Percentiles rank a stretch among this genome's conserved stretches.
These are phyloP conservation scores for Penicillium sp. DNA, from an alignment of 2,329 filamentous ascomycete species.

Conservation along the genomic window DNA sequence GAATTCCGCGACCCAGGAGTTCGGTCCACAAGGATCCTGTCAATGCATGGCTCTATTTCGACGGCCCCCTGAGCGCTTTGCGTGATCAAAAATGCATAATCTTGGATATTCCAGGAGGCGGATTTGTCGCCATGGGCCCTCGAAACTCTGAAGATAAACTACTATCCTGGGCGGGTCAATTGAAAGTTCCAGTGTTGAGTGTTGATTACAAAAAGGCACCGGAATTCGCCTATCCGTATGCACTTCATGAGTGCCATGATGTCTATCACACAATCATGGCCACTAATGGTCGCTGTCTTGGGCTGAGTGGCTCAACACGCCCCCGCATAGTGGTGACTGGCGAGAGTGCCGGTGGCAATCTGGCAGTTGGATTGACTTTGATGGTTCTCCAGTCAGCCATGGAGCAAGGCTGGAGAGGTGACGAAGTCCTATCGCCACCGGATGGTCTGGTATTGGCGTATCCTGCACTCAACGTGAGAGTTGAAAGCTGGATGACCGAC, in stretches of 20 bases:
- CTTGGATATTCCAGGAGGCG: constrained; percentile 89
- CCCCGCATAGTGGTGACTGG: constrained; percentile 76
- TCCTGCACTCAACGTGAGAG: constrained; percentile 92
- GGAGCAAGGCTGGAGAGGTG: constrained; percentile 59
- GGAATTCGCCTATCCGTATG: constrained; percentile 83
- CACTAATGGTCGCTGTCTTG: constrained; percentile 74
- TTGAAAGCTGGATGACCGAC: constrained; percentile 98
- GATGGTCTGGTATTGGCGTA: constrained; percentile 86
- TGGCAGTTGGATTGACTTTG: constrained; percentile 78
- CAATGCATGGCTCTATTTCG: constrained; percentile 89
- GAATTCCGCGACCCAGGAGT: constrained; percentile 77
- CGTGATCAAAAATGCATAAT: constrained; percentile 77
- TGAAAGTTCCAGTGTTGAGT: constrained; percentile 85
- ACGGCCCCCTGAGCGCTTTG: constrained; percentile 79
- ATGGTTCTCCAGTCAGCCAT: constrained; percentile 83
- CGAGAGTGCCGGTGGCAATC: constrained; percentile 81
- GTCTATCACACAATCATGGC: constrained; percentile 76
- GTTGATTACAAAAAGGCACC: constrained; percentile 89
- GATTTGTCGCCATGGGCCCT: constrained; percentile 97
- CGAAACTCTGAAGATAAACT: constrained; percentile 92
- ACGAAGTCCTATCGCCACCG: constrained; percentile 69
- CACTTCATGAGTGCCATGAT: constrained; percentile 85
- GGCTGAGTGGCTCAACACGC: constrained; percentile 67
- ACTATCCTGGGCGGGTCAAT: constrained; percentile 87
- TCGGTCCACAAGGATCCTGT: constrained; percentile 86